Conservation (phyloP, 73 alveolate genomes). For the Tetrahymena thermophila region DNA sequence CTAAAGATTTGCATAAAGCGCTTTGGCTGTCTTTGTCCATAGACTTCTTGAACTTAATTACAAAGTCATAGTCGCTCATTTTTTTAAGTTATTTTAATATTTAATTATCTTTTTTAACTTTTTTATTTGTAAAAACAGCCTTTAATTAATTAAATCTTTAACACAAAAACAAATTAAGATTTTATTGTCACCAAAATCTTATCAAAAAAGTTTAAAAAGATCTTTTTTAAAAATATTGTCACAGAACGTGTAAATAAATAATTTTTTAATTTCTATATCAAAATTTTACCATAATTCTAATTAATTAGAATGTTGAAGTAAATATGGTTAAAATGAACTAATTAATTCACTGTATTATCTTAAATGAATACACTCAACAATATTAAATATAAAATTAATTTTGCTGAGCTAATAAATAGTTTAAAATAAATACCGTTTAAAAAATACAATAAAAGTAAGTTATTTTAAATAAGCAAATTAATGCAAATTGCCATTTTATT, state of each 20-base stretch:
- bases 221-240: not conserved
- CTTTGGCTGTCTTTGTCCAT: not conserved
- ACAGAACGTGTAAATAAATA: not conserved
- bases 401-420: no score
- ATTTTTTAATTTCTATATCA: no score
- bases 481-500: not conserved
- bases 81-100: not conserved
- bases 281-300: no score
- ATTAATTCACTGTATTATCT: no score
- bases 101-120: not conserved
- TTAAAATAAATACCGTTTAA: no score
- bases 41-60: not conserved
- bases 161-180: not conserved
- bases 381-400: no score
- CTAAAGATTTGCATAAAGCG: not conserved
- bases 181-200: not conserved
- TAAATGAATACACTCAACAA: no score
- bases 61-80: not conserved
- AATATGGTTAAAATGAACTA: no score
- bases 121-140: not conserved
- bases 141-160: no score
- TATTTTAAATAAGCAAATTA: not conserved
- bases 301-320: no score
- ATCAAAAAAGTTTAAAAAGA: not conserved
- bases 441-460: no score